phyloP scores from a whole-genome alignment of 176 grass and related monocot genomes.

The Zea mays region Zm-B73-REFERENCE-NAM-5.0 NC_050097.1:56712001-56712500 shows the following conservation, averaged over 20 bases:
- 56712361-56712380: neutral
- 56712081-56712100: neutral
- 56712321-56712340: constrained; percentile 26
- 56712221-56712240: constrained; percentile 11
- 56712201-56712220: too few species aligned
- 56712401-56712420: neutral
- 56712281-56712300: neutral
- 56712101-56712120: neutral
- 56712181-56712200: too few species aligned
- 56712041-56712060: neutral
- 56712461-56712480: neutral
- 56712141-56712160: constrained; percentile 23
- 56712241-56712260: neutral
- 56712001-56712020: neutral
- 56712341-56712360: neutral
- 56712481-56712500: constrained; percentile 28
- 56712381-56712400: neutral
- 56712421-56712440: neutral
- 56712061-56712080: neutral
- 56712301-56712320: neutral
- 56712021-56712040: neutral
- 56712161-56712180: constrained; percentile 8
- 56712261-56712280: constrained; percentile 37
- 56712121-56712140: neutral
- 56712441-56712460: neutral